Percentiles rank a stretch among this genome's conserved stretches.
Evolutionary conservation across 345 rosid species (phyloP).

Genomic region (Cardamine occulta): DNA sequence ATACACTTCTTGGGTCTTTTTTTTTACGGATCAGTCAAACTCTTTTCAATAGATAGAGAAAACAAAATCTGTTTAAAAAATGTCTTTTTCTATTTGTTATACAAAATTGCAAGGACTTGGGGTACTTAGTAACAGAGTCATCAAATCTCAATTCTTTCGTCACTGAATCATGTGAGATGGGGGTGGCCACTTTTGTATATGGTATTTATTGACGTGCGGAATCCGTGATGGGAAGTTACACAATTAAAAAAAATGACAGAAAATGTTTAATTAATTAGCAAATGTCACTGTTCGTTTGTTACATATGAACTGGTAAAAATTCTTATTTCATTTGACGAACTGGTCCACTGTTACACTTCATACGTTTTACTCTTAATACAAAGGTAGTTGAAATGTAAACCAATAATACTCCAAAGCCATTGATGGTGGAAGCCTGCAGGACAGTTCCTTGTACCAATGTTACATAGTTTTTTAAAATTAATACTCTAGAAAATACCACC

Average conservation of each 20-base stretch:
- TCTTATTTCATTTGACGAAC: background rate
- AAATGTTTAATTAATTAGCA: too few relatives aligned
- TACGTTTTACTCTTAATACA: slow-evolving; percentile 5
- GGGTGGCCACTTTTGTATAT: slow-evolving; percentile 10
- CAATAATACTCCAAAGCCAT: background rate
- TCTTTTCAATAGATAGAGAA: too few relatives aligned
- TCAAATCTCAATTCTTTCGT: slow-evolving; percentile 24
- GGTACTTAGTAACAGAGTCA: background rate
- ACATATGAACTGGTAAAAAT: background rate
- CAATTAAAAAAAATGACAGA: background rate
- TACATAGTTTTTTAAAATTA: too few relatives aligned
- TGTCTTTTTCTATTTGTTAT: too few relatives aligned
- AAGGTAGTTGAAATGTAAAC: background rate
- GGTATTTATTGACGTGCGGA: slow-evolving; percentile 38
- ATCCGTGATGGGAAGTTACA: slow-evolving; percentile 23
- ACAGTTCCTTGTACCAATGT: too few relatives aligned
- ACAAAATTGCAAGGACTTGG: slow-evolving; percentile 10
- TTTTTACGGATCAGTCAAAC: background rate
- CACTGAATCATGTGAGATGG: slow-evolving; percentile 22
- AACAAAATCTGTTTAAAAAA: background rate
- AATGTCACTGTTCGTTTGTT: background rate
- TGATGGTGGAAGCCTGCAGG: too few relatives aligned
- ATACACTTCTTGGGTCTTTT: too few relatives aligned
- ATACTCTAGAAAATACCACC: too few relatives aligned
- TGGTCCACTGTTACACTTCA: slow-evolving; percentile 1